Evolutionary conservation across 345 rosid genomes (phyloP).

Genomic region (Rubroshorea leprosula): DNA sequence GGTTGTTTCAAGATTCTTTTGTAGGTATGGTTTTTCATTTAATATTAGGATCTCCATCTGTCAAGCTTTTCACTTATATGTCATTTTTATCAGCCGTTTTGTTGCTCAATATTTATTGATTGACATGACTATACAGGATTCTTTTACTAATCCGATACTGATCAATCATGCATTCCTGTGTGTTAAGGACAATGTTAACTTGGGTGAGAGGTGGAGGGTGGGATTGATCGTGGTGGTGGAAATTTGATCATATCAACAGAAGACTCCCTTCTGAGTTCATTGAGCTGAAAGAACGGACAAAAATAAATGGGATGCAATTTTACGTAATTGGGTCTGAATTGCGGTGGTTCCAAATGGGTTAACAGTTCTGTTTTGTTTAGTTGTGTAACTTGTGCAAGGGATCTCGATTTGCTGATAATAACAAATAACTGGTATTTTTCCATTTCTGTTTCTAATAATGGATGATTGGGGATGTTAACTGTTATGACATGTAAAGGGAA

Average conservation of each 20-base stretch:
- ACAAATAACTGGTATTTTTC: neutral
- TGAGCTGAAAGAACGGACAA: neutral
- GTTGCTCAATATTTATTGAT: neutral
- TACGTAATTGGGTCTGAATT: neutral
- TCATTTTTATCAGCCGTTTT: neutral
- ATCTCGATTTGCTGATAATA: neutral
- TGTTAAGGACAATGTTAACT: neutral
- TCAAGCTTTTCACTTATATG: too few species aligned
- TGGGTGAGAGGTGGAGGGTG: neutral
- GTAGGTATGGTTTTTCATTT: too few species aligned
- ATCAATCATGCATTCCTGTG: neutral
- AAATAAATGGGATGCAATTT: neutral
- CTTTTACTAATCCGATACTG: neutral
- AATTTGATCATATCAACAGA: neutral
- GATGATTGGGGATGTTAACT: neutral
- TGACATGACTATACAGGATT: neutral
- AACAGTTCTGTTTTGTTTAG: neutral
- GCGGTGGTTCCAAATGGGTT: neutral
- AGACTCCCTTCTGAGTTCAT: neutral
- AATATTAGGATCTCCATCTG: neutral
- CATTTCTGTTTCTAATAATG: too few species aligned
- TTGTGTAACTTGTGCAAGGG: neutral
- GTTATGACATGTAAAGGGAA: neutral
- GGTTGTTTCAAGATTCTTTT: neutral
- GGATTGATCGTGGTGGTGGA: neutral